Percentiles rank a stretch among this genome's conserved stretches.
These are phyloP conservation scores for Cucumis cinereus DNA, from an alignment of 306 rosid genomes.

Conservation along the genomic window DNA sequence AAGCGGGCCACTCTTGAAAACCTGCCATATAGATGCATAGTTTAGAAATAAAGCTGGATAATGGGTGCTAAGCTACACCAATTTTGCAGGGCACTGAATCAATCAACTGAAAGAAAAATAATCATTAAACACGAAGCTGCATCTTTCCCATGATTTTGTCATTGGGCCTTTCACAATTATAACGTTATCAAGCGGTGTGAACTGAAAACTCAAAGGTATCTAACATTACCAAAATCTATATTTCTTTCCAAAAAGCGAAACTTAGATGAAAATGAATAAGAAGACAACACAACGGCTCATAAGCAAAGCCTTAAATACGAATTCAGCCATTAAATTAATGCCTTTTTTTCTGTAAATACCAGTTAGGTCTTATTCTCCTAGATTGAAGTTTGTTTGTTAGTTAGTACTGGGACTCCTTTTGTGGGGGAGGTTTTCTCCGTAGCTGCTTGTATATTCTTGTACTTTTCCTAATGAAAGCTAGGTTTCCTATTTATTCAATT, in stretches of 20 bases:
- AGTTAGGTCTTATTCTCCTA: neutral
- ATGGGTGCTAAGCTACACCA: neutral
- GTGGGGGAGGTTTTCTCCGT: neutral
- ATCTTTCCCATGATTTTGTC: neutral
- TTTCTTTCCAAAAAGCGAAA: neutral
- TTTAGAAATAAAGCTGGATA: conserved; percentile 22
- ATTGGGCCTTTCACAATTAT: neutral
- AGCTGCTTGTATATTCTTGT: neutral
- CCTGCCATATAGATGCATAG: conserved; percentile 40
- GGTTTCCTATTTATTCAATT: neutral
- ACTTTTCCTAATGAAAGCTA: neutral
- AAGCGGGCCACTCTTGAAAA: conserved; percentile 96
- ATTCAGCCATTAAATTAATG: neutral
- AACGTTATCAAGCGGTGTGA: neutral
- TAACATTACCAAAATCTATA: neutral
- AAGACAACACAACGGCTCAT: neutral
- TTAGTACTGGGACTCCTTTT: neutral
- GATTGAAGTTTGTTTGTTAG: neutral
- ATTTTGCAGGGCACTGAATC: neutral
- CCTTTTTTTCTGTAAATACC: neutral
- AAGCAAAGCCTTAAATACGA: neutral
- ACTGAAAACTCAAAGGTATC: neutral
- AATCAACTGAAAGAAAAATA: neutral
- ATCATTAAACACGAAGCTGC: neutral
- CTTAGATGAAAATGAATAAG: neutral